phyloP scores from a whole-genome alignment of 2,329 filamentous ascomycete genomes.

The Sordariomycetes sp. region DNA sequence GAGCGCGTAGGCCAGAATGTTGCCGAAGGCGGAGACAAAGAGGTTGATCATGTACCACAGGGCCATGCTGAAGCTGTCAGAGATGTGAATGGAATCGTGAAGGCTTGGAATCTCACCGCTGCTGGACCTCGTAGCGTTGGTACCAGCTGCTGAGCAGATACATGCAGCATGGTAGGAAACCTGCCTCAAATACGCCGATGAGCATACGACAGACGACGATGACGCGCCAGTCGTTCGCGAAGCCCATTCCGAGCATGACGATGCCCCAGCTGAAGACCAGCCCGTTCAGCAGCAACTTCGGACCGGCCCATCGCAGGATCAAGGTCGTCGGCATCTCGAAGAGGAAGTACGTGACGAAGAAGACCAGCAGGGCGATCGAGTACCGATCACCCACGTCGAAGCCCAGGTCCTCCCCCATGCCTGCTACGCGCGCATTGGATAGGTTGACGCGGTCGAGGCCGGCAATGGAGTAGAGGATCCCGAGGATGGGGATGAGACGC shows the following conservation, averaged over 20 bases:
- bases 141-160: slow-evolving; percentile 27
- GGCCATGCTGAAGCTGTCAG: slow-evolving; percentile 14
- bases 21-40: slow-evolving; percentile 16
- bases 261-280: slow-evolving; percentile 22
- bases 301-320: slow-evolving; percentile 18
- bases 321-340: slow-evolving; percentile 20
- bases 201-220: slow-evolving; percentile 1
- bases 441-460: slow-evolving; percentile 19
- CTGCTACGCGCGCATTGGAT: slow-evolving; percentile 20
- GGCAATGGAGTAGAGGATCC: slow-evolving; percentile 16
- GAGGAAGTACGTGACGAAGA: slow-evolving; percentile 17
- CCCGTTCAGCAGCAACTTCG: slow-evolving; percentile 15
- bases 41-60: slow-evolving; percentile 19
- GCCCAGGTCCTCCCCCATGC: slow-evolving; percentile 20
- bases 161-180: slow-evolving; percentile 31
- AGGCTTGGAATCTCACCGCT: slow-evolving; percentile 30
- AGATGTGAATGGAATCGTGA: no score
- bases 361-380: slow-evolving; percentile 12
- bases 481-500: slow-evolving; percentile 16
- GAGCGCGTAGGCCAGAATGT: slow-evolving; percentile 32
- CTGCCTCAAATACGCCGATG: slow-evolving; percentile 29
- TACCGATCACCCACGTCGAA: slow-evolving; percentile 23
- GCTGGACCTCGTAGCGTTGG: slow-evolving; percentile 45
- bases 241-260: slow-evolving; percentile 19
- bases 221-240: slow-evolving; percentile 10